Evolutionary conservation across 116 monocot species (phyloP).

Genomic region (Dioscorea cayenensis): DNA sequence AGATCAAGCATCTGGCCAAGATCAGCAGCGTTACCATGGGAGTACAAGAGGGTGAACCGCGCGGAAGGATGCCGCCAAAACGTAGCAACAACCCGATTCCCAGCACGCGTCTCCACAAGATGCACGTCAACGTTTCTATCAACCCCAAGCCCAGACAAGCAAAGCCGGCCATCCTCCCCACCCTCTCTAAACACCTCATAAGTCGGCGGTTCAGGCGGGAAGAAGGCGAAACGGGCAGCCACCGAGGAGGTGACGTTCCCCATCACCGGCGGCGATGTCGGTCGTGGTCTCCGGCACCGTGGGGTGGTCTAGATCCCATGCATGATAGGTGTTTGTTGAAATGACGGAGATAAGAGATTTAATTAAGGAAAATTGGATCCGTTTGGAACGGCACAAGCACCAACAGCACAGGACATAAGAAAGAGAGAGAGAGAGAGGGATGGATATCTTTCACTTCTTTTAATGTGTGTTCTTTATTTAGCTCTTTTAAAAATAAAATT

Average conservation of each 20-base stretch:
- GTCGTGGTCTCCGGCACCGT: too few relatives aligned
- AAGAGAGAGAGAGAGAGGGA: too few relatives aligned
- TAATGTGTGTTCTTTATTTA: too few relatives aligned
- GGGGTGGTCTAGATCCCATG: too few relatives aligned
- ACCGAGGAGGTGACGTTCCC: constrained; percentile 91
- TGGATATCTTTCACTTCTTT: too few relatives aligned
- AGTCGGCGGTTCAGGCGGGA: constrained; percentile 91
- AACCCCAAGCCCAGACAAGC: constrained; percentile 37
- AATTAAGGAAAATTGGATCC: too few relatives aligned
- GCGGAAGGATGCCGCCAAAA: constrained; percentile 81
- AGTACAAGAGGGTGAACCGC: constrained; percentile 80
- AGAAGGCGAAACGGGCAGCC: constrained; percentile 94
- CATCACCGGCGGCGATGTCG: constrained; percentile 24
- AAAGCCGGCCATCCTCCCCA: constrained; percentile 38
- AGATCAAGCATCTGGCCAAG: constrained; percentile 96
- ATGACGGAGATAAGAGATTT: too few relatives aligned
- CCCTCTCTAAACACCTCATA: constrained; percentile 70
- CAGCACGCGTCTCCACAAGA: constrained; percentile 51
- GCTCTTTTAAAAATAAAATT: too few relatives aligned
- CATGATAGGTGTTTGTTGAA: too few relatives aligned
- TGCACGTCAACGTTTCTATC: constrained; percentile 62
- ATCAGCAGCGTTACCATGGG: constrained; percentile 98
- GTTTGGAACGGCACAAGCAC: too few relatives aligned
- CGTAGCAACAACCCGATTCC: constrained; percentile 72
- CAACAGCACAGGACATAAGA: too few relatives aligned